A percentile compares a stretch with the other conserved stretches of the same genome.
Conservation (phyloP, 441 rosid genomes). For the Populus hybrid region DNA sequence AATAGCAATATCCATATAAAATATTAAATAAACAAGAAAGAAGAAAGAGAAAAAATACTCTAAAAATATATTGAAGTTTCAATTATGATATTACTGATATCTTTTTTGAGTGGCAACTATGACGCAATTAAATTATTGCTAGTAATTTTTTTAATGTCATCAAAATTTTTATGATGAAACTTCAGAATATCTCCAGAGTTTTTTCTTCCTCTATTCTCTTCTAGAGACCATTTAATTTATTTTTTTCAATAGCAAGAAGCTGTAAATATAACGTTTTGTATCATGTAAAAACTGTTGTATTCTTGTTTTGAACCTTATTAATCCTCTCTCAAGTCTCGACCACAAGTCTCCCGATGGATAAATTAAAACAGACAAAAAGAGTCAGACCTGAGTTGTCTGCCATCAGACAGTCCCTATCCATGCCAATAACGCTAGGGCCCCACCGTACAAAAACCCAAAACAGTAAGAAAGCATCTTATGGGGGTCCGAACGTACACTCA, state of each 20-base stretch:
- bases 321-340: neutral
- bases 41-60: neutral
- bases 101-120: too few species aligned
- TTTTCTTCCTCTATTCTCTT: too few species aligned
- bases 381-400: neutral
- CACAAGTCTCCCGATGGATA: neutral
- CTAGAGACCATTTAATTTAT: too few species aligned
- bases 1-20: neutral
- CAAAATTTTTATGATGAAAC: too few species aligned
- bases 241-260: too few species aligned
- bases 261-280: too few species aligned
- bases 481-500: conserved; percentile 9
- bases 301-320: too few species aligned
- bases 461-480: neutral
- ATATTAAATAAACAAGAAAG: neutral
- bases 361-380: neutral
- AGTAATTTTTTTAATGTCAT: too few species aligned
- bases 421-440: neutral
- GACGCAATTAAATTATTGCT: too few species aligned
- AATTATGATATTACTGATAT: rapidly evolving
- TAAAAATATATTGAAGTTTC: rapidly evolving
- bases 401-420: neutral
- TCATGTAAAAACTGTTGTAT: too few species aligned
- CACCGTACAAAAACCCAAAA: neutral
- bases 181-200: too few species aligned